phyloP scores from a whole-genome alignment of 129 eudicot species.

The Helianthus tuberosus region DNA sequence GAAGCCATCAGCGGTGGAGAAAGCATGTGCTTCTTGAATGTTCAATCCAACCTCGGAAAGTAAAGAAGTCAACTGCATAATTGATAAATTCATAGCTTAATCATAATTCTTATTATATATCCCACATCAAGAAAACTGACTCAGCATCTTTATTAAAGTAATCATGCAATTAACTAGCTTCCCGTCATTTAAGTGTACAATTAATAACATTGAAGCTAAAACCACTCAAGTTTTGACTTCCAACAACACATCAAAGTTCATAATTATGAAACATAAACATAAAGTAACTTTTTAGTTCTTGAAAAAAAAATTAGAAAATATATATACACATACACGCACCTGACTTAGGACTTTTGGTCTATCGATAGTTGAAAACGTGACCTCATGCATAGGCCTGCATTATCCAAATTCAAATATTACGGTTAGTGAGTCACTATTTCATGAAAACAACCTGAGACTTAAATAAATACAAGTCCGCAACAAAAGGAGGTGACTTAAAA shows the following conservation, averaged over 20 bases:
- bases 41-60: constrained; percentile 80
- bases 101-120: constrained; percentile 4
- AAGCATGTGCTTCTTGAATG: constrained; percentile 92
- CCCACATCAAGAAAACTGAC: constrained; percentile 9
- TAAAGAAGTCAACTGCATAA: constrained; percentile 65
- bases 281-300: background rate
- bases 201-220: background rate
- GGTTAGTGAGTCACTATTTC: constrained; percentile 15
- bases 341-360: constrained; percentile 76
- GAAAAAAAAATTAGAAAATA: background rate
- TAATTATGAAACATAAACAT: background rate
- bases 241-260: constrained; percentile 11
- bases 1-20: constrained; percentile 82
- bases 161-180: background rate
- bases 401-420: constrained; percentile 19
- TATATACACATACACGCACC: constrained; percentile 32
- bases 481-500: background rate
- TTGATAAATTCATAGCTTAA: background rate
- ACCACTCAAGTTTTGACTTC: background rate
- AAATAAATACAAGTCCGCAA: background rate
- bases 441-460: constrained; percentile 16
- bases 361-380: constrained; percentile 82
- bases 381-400: constrained; percentile 83
- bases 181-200: background rate
- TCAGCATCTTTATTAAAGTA: background rate